Percentiles rank a stretch among this genome's conserved stretches.
These are phyloP conservation scores for Chytridium lagenaria DNA, from an alignment of 371 early-diverging fungal species.

Conservation along the genomic window DNA sequence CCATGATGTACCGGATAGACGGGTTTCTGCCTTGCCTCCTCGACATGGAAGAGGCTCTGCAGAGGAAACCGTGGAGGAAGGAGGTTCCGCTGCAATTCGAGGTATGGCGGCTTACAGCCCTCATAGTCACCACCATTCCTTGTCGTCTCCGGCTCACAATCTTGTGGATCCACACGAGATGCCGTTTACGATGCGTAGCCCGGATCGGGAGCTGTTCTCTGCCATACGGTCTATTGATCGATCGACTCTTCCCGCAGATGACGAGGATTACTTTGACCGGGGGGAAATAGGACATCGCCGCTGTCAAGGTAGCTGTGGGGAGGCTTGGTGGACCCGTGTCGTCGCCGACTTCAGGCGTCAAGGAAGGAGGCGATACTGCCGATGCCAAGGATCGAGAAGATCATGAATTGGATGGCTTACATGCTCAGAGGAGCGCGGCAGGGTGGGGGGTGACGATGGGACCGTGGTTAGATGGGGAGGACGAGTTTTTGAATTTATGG, in stretches of 20 bases:
- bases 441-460: constrained; percentile 16
- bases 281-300: background rate
- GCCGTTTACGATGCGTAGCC: constrained; percentile 1
- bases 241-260: background rate
- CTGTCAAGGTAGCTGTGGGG: background rate
- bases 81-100: background rate
- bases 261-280: background rate
- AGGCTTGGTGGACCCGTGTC: background rate
- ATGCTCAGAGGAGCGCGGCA: background rate
- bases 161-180: background rate
- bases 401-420: background rate
- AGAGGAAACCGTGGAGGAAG: background rate
- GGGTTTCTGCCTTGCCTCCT: background rate
- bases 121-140: too few species aligned
- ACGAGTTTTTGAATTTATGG: constrained; percentile 19
- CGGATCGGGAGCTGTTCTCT: constrained; percentile 3
- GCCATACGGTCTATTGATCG: background rate
- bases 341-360: background rate
- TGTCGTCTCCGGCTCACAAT: background rate
- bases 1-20: background rate
- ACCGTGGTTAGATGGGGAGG: constrained; percentile 20
- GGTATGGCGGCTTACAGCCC: too few species aligned
- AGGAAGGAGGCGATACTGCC: background rate
- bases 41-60: background rate
- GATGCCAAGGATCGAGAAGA: background rate